phyloP scores from a whole-genome alignment of 805 yeast genomes.

The Pichia eremophila region DNA sequence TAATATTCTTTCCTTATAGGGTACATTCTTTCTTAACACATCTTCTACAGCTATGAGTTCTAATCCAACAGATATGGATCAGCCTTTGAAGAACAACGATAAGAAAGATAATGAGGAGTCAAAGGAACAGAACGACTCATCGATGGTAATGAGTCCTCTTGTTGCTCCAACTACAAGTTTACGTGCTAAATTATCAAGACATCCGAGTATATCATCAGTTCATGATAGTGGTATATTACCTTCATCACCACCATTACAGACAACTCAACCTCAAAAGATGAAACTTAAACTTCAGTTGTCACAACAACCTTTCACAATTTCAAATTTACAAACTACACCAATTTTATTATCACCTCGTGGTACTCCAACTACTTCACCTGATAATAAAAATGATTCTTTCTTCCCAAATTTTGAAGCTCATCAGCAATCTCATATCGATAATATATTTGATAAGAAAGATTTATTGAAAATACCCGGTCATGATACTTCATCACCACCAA shows the following conservation, averaged over 20 bases:
- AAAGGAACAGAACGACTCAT: background rate
- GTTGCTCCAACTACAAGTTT: conserved; percentile 1
- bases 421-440: conserved; percentile 9
- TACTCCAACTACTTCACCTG: conserved; percentile 23
- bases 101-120: no score
- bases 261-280: background rate
- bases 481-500: background rate
- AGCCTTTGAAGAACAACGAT: no score
- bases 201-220: conserved; percentile 2
- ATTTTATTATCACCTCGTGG: conserved; percentile 25
- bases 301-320: conserved; percentile 6
- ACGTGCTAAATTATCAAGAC: conserved; percentile 6
- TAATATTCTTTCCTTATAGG: no score
- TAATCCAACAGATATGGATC: background rate
- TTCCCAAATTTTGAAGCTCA: conserved; percentile 2
- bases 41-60: background rate
- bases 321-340: conserved; percentile 13
- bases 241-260: background rate
- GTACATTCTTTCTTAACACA: background rate
- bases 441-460: conserved; percentile 5
- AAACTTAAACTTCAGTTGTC: conserved; percentile 18
- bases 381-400: background rate
- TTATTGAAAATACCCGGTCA: background rate
- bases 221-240: background rate
- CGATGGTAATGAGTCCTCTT: background rate